Evolutionary conservation across 805 yeast species (phyloP).

Genomic region (Yamadazyma tumulicola): DNA sequence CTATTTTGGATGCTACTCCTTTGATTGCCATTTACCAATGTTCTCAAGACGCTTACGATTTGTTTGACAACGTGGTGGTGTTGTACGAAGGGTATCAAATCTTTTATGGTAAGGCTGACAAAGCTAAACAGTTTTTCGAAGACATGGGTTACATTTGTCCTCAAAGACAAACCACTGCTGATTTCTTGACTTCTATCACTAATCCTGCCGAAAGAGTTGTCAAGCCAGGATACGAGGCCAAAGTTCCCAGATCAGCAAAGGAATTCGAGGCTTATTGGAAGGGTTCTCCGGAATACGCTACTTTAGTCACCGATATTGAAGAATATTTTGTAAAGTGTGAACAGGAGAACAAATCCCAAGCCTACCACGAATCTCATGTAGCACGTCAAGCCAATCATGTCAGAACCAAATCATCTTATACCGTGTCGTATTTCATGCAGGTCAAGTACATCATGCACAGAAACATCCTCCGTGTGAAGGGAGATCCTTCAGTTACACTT

Average conservation of each 20-base stretch:
- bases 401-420: slow-evolving; percentile 32
- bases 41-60: slow-evolving; percentile 44
- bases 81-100: slow-evolving; percentile 47
- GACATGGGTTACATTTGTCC: slow-evolving; percentile 64
- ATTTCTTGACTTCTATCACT: slow-evolving; percentile 61
- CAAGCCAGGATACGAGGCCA: slow-evolving; percentile 46
- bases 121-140: slow-evolving; percentile 47
- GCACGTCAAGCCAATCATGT: slow-evolving; percentile 41
- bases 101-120: slow-evolving; percentile 40
- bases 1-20: slow-evolving; percentile 58
- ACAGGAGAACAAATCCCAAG: slow-evolving; percentile 12
- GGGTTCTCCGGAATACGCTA: slow-evolving; percentile 47
- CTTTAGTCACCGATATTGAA: slow-evolving; percentile 41
- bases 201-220: slow-evolving; percentile 58
- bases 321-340: slow-evolving; percentile 30
- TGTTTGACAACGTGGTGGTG: slow-evolving; percentile 45
- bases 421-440: slow-evolving; percentile 47
- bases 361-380: slow-evolving; percentile 20
- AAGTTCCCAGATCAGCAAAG: slow-evolving; percentile 51
- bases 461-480: slow-evolving; percentile 51
- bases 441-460: slow-evolving; percentile 49
- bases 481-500: slow-evolving; percentile 55
- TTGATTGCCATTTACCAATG: slow-evolving; percentile 56
- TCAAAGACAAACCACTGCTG: slow-evolving; percentile 63
- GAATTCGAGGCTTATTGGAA: slow-evolving; percentile 63